phyloP scores from a whole-genome alignment of 768 basidiomycete genomes.

The Hydnomerulius pinastri region DNA sequence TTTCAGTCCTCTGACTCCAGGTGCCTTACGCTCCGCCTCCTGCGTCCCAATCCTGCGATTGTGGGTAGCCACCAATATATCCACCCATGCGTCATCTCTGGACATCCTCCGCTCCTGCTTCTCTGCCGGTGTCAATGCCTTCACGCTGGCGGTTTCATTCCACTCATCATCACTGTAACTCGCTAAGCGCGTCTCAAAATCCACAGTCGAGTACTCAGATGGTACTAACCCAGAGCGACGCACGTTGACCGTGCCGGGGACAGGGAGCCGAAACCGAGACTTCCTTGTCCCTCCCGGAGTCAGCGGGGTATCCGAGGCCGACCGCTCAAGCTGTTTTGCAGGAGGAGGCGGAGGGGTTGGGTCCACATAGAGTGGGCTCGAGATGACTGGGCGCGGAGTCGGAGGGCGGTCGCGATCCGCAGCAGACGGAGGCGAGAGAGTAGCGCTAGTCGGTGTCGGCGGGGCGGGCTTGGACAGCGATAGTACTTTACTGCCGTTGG shows the following conservation, averaged over 20 bases:
- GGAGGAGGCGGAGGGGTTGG: conserved; percentile 15
- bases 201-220: conserved; percentile 78
- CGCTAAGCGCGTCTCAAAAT: conserved; percentile 81
- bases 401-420: conserved; percentile 34
- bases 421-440: conserved; percentile 23
- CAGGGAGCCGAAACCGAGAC: conserved; percentile 62
- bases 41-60: conserved; percentile 54
- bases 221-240: conserved; percentile 56
- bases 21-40: conserved; percentile 44
- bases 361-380: conserved; percentile 13
- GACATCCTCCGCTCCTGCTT: conserved; percentile 45
- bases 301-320: conserved; percentile 28
- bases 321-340: conserved; percentile 26
- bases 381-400: conserved; percentile 24
- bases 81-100: conserved; percentile 83
- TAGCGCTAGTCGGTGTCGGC: conserved; percentile 14
- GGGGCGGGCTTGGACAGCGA: conserved; percentile 30
- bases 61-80: conserved; percentile 72
- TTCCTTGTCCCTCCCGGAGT: conserved; percentile 36
- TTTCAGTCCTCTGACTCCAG: conserved; percentile 30
- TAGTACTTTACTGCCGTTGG: conserved; percentile 47
- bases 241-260: conserved; percentile 53
- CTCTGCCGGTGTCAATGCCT: conserved; percentile 41
- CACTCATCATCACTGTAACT: conserved; percentile 55
- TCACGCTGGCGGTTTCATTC: conserved; percentile 42